Conservation (phyloP, 495 filamentous ascomycete species). For the Echria macrotheca region DNA sequence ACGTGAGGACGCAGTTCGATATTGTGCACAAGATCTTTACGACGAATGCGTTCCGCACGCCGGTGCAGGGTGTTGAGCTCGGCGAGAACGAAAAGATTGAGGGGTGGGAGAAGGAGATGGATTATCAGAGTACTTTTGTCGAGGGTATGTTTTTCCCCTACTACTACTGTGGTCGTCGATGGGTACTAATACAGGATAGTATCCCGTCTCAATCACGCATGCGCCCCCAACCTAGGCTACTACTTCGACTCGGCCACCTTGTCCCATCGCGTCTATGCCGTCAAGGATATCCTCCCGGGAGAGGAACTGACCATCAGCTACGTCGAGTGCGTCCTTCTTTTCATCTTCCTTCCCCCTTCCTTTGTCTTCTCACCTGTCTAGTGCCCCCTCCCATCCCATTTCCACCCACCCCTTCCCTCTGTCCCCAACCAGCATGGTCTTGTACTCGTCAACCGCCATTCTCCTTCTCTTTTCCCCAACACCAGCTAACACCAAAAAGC, state of each 20-base stretch:
- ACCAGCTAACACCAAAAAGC: too few species aligned
- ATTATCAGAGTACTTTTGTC: constrained; percentile 28
- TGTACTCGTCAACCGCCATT: too few species aligned
- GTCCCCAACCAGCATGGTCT: constrained; percentile 16
- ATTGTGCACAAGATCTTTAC: constrained; percentile 27
- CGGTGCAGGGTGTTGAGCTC: constrained; percentile 7
- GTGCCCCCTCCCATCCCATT: background rate
- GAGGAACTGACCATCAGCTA: constrained; percentile 31
- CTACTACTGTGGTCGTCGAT: background rate
- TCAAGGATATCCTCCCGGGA: constrained; percentile 24
- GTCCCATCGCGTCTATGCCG: constrained; percentile 25
- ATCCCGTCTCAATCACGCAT: constrained; percentile 34
- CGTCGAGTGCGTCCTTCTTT: constrained; percentile 25
- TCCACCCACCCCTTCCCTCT: background rate
- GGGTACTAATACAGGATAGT: constrained; percentile 9
- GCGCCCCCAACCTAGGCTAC: constrained; percentile 31
- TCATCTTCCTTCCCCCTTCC: background rate
- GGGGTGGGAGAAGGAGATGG: constrained; percentile 14
- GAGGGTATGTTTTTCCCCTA: constrained; percentile 14
- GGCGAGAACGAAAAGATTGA: background rate
- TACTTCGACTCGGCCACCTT: constrained; percentile 31
- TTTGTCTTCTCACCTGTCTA: background rate
- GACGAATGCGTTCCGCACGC: constrained; percentile 29
- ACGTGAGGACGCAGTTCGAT: constrained; percentile 9
- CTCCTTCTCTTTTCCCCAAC: too few species aligned